phyloP scores from a whole-genome alignment of 495 filamentous ascomycete genomes.

The Daldinia concentrica region DNA sequence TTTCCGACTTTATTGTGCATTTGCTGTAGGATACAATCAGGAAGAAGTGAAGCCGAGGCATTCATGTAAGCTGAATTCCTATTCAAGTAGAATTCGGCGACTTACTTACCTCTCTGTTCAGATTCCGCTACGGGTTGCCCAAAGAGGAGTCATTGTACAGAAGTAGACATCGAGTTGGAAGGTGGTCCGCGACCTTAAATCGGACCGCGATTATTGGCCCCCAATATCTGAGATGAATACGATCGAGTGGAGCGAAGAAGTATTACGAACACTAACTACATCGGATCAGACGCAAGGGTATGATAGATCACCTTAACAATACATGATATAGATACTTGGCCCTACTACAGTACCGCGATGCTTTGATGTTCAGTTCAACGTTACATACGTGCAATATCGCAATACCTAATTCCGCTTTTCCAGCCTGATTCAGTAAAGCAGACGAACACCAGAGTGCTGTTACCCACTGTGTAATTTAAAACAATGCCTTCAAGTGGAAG shows the following conservation, averaged over 20 bases:
- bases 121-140: slow-evolving; percentile 11
- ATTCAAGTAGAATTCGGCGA: not conserved
- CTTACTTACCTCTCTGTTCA: not conserved
- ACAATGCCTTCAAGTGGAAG: not conserved
- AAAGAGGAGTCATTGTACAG: slow-evolving; percentile 6
- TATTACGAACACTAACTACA: slow-evolving; percentile 1
- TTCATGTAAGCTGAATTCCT: slow-evolving; percentile 9
- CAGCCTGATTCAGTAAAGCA: not conserved
- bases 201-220: slow-evolving; percentile 4
- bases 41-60: slow-evolving; percentile 11
- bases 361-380: not conserved
- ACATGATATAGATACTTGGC: not conserved
- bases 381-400: not conserved
- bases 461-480: not conserved
- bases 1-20: slow-evolving; percentile 25
- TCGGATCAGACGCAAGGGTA: not conserved
- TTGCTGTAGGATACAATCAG: slow-evolving; percentile 15
- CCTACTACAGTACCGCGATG: not conserved
- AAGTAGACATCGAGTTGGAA: slow-evolving; percentile 12
- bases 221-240: slow-evolving; percentile 8
- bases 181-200: slow-evolving; percentile 15
- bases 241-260: slow-evolving; percentile 8
- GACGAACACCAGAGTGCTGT: not conserved
- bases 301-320: not conserved
- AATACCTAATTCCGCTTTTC: not conserved